Evolutionary conservation across 2,329 filamentous ascomycete species (phyloP), one percentile per base, ranked within the genome.

Genomic region (Beauveria rudraprayagi): DNA sequence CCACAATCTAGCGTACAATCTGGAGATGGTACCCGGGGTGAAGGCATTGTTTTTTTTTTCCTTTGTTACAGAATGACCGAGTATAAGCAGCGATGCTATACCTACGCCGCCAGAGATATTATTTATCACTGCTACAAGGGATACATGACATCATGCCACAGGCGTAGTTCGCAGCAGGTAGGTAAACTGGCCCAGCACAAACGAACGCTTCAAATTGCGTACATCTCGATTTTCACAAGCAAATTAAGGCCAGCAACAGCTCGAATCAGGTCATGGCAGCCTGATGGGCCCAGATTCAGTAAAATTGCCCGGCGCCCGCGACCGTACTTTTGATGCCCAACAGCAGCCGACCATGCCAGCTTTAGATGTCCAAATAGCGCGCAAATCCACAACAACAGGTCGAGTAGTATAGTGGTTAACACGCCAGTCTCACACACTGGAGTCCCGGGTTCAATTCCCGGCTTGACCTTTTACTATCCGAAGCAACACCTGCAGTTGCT

Each of bases 401-500:
- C 63, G 61, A 63, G 61, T 66, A 61, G 64, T 63, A 62, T 63
- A 66, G 63, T 65, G 64, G 64, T 61, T 66, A 66, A 65, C 63
- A 63, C 64, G 62, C 57, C 62, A 62, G 61, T 63, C 62, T 66
- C 64, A 66, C 64, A 63, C 37, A 54, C 63, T 62, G 63, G 63
- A 66, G 64, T 60, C 63, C 62, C 64, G 64, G 64, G 64, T 66
- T 65, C 64, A 63, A 65, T 66, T 64, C 64, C 63, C 63, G 58
- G 58, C 43, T 60, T 60, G 58, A 60, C 58, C 58, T 60, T 28
- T 40, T 40, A 22, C n/a, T 30, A 37, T 5, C 34, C 5, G 14
- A 37, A 37, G 11, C 34, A 37, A 37, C 11, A 37, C 34, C 34
- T 37, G 34, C 34, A 37, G 14, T 37, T 16, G 14, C 34, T 37